Evolutionary conservation across 495 filamentous ascomycete species (phyloP).

Genomic region (Daldinia loculata): DNA sequence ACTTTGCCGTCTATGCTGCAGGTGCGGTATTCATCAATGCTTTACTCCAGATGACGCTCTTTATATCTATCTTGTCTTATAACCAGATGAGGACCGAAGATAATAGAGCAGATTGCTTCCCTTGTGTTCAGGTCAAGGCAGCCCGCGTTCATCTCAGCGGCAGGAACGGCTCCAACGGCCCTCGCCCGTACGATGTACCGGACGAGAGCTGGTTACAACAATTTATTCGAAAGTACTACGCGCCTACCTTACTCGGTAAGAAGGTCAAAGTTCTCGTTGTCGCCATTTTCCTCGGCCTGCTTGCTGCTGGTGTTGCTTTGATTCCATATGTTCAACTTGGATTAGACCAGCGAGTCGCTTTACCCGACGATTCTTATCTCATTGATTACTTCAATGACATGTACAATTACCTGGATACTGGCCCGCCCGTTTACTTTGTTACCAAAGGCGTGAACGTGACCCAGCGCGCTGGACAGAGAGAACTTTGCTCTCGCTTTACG

Average conservation of each 20-base stretch:
- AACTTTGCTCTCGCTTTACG: conserved; percentile 90
- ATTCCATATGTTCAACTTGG: conserved; percentile 87
- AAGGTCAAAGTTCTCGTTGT: conserved; percentile 79
- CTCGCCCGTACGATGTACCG: conserved; percentile 67
- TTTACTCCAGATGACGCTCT: conserved; percentile 93
- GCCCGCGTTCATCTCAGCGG: conserved; percentile 61
- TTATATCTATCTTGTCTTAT: conserved; percentile 86
- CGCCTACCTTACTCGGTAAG: conserved; percentile 79
- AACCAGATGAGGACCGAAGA: conserved; percentile 90
- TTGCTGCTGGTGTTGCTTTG: conserved; percentile 82
- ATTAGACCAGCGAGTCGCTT: conserved; percentile 91
- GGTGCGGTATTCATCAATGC: conserved; percentile 98
- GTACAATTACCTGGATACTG: conserved; percentile 87
- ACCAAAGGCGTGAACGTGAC: conserved; percentile 82
- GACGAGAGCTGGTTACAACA: conserved; percentile 82
- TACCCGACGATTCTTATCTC: conserved; percentile 91
- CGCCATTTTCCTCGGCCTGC: conserved; percentile 83
- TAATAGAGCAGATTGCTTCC: conserved; percentile 90
- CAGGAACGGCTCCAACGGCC: conserved; percentile 44
- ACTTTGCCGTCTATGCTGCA: conserved; percentile 95
- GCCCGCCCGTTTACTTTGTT: conserved; percentile 97
- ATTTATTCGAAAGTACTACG: conserved; percentile 90
- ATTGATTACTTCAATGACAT: conserved; percentile 96
- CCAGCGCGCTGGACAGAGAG: conserved; percentile 73
- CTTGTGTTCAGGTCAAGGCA: conserved; percentile 79